These are phyloP conservation scores for Pyrenophora seminiperda DNA, from an alignment of 2,329 filamentous ascomycete genomes.

Conservation along the genomic window DNA sequence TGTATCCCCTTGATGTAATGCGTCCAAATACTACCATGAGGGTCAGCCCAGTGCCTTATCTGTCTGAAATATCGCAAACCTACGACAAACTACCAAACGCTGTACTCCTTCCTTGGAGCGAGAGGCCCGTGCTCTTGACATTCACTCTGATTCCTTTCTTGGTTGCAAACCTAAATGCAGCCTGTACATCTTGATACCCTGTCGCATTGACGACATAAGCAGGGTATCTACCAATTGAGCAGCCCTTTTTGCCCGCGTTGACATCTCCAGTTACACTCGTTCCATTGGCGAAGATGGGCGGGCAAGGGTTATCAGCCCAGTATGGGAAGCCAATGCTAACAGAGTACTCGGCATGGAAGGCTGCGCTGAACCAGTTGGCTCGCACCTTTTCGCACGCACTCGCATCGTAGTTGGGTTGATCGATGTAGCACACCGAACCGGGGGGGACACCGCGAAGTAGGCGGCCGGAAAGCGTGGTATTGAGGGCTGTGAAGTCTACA, in stretches of 20 bases:
- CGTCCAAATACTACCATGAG: constrained; percentile 42
- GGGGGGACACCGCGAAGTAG: constrained; percentile 30
- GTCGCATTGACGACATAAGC: constrained; percentile 39
- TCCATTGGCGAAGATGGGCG: constrained; percentile 38
- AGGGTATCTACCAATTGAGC: constrained; percentile 31
- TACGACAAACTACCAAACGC: constrained; percentile 23
- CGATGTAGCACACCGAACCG: constrained; percentile 35
- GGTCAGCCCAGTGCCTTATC: too few species aligned
- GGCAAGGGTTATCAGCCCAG: constrained; percentile 40
- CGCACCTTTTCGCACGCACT: constrained; percentile 25
- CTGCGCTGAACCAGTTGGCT: constrained; percentile 36
- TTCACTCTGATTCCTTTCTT: constrained; percentile 31
- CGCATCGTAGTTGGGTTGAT: constrained; percentile 27
- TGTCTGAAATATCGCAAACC: too few species aligned
- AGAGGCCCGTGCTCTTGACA: constrained; percentile 38
- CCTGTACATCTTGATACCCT: constrained; percentile 20
- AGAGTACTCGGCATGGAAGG: constrained; percentile 33
- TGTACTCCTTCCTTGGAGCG: constrained; percentile 29
- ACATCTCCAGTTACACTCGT: constrained; percentile 35
- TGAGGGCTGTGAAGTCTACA: constrained; percentile 29
- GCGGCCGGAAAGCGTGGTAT: constrained; percentile 24
- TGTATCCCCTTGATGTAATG: constrained; percentile 34
- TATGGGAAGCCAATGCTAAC: constrained; percentile 38
- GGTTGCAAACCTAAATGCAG: constrained; percentile 30
- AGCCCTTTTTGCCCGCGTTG: constrained; percentile 29